Evolutionary conservation across 306 rosid genomes (phyloP), one percentile per base, ranked within the genome.

Genomic region (Aeschynomene evenia): DNA sequence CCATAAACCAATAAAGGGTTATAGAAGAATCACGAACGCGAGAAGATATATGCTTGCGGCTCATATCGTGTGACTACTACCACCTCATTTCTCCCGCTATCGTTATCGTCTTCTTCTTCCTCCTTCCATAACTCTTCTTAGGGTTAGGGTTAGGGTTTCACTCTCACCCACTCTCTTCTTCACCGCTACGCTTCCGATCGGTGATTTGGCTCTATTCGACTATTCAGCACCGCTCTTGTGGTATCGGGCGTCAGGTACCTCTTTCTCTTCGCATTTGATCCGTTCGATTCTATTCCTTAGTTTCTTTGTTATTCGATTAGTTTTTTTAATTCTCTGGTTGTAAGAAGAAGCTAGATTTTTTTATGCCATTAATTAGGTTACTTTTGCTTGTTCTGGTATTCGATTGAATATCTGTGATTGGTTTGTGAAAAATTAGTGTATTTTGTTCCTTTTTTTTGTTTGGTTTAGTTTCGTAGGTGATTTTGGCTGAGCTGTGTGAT

Each of bases 21-120:
- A 63, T 24, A 39, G 74, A 78, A 72, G 74, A 66, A 78, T 71
- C 78, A 57, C 4, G 82, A 78, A 57, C 68, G 57, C 36, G 64
- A 55, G 72, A 56, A 19, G 19, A 43, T 15, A 4, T 43, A 21
- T 7, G 13, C 13, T n/a, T 26, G 76, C 76, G 76, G 77, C 75
- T 70, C 45, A 51, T 20, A 76, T 76, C 14, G 74, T 57, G 70
- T 51, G 63, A n/a, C n/a, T n/a, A n/a, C n/a, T n/a, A 7, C 52
- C 31, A 21, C 57, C 8, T 54, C 31, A 13, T 54, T 55, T 18
- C 19, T 53, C 6, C 28, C 28, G 24, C 31, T 63, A 36, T 77
- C 63, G 55, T 71, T 54, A 33, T 63, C 66, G 57, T 63, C 65
- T 48, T 28, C 43, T 11, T 60, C 29, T 2, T 48, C 21, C 42